Percentiles rank a stretch among this genome's conserved stretches.
These are phyloP conservation scores for Trichoderma aggressivum DNA, from an alignment of 2,329 filamentous ascomycete genomes.

Conservation along the genomic window DNA sequence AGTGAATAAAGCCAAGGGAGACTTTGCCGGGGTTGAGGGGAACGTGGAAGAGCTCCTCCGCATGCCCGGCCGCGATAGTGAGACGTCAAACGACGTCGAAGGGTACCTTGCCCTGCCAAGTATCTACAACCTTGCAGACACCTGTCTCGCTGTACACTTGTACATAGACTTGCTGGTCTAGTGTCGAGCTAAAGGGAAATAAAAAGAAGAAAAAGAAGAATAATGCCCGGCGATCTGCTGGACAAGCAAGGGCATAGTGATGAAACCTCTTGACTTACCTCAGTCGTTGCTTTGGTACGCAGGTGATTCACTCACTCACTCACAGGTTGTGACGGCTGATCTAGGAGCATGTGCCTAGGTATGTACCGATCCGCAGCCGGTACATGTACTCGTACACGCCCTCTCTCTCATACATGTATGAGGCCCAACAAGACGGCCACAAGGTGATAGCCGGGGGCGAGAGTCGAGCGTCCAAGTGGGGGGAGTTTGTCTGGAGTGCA, in stretches of 20 bases:
- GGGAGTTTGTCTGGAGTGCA: neutral
- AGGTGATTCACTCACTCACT: neutral
- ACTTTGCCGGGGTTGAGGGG: slow-evolving; percentile 3
- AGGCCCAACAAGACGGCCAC: neutral
- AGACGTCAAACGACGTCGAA: neutral
- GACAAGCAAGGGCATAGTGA: neutral
- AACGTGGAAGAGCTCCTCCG: slow-evolving; percentile 13
- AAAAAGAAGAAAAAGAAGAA: neutral
- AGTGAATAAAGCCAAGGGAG: neutral
- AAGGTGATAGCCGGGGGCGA: neutral
- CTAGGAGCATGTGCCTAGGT: slow-evolving; percentile 2
- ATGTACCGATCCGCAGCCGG: neutral
- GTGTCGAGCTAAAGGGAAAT: neutral
- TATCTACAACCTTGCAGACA: slow-evolving; percentile 6
- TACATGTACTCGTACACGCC: neutral
- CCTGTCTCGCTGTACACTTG: neutral
- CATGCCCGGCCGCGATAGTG: slow-evolving; percentile 14
- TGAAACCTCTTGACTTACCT: slow-evolving; percentile 2
- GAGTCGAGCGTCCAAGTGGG: slow-evolving; percentile 7
- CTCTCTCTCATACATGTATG: slow-evolving; percentile 7
- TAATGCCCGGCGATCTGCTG: neutral
- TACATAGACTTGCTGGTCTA: neutral
- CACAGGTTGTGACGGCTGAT: slow-evolving; percentile 10
- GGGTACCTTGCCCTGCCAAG: slow-evolving; percentile 5
- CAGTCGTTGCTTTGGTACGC: neutral